Evolutionary conservation across 2,329 filamentous ascomycete species (phyloP).

Genomic region (Leptographium radiaticola): DNA sequence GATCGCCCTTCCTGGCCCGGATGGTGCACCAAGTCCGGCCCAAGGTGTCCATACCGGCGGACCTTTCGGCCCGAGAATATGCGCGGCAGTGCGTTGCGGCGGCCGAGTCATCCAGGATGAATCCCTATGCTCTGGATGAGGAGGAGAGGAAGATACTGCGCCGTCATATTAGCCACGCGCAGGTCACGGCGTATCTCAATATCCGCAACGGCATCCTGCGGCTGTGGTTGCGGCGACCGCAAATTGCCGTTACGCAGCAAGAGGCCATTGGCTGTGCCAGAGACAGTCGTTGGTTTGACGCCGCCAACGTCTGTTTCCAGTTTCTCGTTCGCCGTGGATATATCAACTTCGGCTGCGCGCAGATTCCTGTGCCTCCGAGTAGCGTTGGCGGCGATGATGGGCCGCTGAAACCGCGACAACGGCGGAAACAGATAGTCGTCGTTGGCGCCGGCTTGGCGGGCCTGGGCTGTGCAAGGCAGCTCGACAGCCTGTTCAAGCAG

Average conservation of each 20-base stretch:
- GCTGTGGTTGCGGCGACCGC: constrained; percentile 77
- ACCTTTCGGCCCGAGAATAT: constrained; percentile 62
- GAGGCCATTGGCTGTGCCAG: constrained; percentile 85
- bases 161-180: constrained; percentile 69
- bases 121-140: constrained; percentile 75
- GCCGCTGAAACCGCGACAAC: background rate
- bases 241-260: constrained; percentile 65
- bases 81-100: constrained; percentile 84
- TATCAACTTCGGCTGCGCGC: constrained; percentile 90
- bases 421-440: constrained; percentile 61
- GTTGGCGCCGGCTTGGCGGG: constrained; percentile 93
- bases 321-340: constrained; percentile 87
- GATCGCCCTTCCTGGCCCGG: background rate
- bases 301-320: constrained; percentile 78
- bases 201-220: constrained; percentile 89
- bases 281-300: constrained; percentile 77
- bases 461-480: constrained; percentile 78
- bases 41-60: constrained; percentile 70
- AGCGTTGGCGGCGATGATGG: background rate
- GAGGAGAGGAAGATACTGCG: constrained; percentile 74
- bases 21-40: constrained; percentile 44
- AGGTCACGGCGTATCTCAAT: constrained; percentile 92
- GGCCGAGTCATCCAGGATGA: constrained; percentile 77
- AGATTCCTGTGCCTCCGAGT: constrained; percentile 18
- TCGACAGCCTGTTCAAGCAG: constrained; percentile 75